Evolutionary conservation across 2,329 filamentous ascomycete genomes (phyloP), one percentile per base, ranked within the genome.

Genomic region (Claviceps capensis): DNA sequence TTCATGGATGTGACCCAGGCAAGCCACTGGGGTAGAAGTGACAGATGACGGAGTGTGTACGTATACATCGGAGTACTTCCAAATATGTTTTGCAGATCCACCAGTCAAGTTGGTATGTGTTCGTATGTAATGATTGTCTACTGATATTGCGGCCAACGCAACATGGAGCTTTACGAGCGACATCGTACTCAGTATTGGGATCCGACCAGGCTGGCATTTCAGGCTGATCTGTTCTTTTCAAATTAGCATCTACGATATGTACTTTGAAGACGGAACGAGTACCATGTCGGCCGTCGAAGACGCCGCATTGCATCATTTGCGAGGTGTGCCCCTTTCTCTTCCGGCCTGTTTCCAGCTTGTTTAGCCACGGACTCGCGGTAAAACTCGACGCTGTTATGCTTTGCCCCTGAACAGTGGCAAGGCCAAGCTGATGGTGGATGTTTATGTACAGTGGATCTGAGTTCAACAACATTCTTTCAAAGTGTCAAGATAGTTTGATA

Each of bases 31-130:
- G n/a, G 44, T 36, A 22, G 54, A 59, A 54, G 52, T 61, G 55
- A 58, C 54, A 61, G 49, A 48, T 50, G 59, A 49, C 22, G 54
- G 17, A 30, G 48, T 41, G 26, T 50, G 54, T 58, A 42, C 48
- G 17, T 50, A 54, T 58, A 59, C 59, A 49, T 59, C 13, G 19
- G 41, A 55, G 51, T 57, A 61, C 61, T 43, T 54, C 13, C 30
- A 13, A 30, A n/a, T 47, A 6, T 16, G 51, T 16, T 34, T 22
- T 49, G 34, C 30, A 49, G 47, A 46, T 52, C 17, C 36, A 46
- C 42, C 47, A 42, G 38, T 38, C 47, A 50, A 22, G 34, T 37
- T 42, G 17, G 11, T 34, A 34, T 34, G 30, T 34, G 30, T 34
- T 34, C 30, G 9, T 11, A 30, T 30, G 23, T 26, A 26, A 30